phyloP scores from a whole-genome alignment of 164 flowering plant species.

The Magnolia sinica region DNA sequence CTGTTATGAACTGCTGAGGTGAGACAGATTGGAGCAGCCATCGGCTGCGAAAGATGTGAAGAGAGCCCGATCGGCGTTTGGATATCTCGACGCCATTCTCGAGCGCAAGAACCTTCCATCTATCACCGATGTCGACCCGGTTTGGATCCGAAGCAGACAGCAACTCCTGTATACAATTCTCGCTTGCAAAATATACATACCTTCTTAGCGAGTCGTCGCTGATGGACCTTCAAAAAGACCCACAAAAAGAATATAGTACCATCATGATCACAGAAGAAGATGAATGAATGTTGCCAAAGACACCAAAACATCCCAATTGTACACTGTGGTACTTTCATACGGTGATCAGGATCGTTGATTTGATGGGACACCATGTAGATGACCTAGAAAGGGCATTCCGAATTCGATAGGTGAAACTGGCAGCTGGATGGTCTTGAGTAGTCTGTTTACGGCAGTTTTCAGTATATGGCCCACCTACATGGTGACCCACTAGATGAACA shows the following conservation, averaged over 20 bases:
- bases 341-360: background rate
- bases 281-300: too few species aligned
- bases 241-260: background rate
- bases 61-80: conserved; percentile 60
- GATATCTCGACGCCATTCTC: conserved; percentile 80
- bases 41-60: conserved; percentile 66
- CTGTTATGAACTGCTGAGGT: conserved; percentile 73
- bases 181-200: conserved; percentile 79
- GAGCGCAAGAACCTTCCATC: conserved; percentile 54
- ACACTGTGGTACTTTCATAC: background rate
- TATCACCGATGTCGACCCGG: conserved; percentile 21
- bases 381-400: too few species aligned
- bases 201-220: conserved; percentile 81
- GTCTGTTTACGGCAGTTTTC: too few species aligned
- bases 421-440: too few species aligned
- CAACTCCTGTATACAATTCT: conserved; percentile 80
- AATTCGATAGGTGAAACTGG: too few species aligned
- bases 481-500: too few species aligned
- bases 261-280: background rate
- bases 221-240: conserved; percentile 46
- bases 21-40: conserved; percentile 70
- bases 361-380: too few species aligned
- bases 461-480: too few species aligned
- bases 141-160: conserved; percentile 63
- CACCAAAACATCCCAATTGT: too few species aligned